Base-by-base conservation (phyloP, 768 basidiomycete genomes). In the Lactarius indigo region DNA sequence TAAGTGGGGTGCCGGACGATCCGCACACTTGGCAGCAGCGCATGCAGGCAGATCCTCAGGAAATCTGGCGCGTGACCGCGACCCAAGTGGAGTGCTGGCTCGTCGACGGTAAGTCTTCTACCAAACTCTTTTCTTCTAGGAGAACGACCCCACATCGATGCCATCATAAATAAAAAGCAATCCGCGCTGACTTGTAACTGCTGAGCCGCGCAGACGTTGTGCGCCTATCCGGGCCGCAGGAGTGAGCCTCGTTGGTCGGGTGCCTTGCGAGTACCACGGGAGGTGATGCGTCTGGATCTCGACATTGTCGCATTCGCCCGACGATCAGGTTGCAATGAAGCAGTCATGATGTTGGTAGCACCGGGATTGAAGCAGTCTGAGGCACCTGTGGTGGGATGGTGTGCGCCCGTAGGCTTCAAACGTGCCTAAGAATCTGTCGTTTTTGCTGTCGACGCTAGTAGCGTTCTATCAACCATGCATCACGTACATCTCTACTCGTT, bases 31-130 rank as follows among this genome's bases (percentile, higher is more conserved):
- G 92, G 92, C 77, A 78, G 33, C 76, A 55, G 79, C 75, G 35
- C 81, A 92, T 73, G 65, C 81, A 0, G 77, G 75, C 28, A 31
- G 5, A 4, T 31, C 1, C 74, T 90, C 23, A 76, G 81, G 64
- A 83, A 85, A 73, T 82, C 88, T 73, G 77, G 92, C 90, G 26
- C 42, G 70, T 62, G 31, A 31, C 86, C 31, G 67, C 76, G 26
- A 78, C 83, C 30, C 80, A 91, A 66, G 91, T 95, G 31, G 94
- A 95, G 75, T 87, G 84, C 72, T 94, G 92, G 92, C 86, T 87
- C 47, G 94, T 96, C 69, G 91, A 94, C 77, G 88, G 93, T 93
- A 73, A 66, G 80, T 69, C 13, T 13, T 35, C 35, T 37, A 37
- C 35, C 35, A 10, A 37, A 60, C 61, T 35, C 35, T 20, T 5